phyloP scores from a whole-genome alignment of 2,329 filamentous ascomycete genomes.

The Huntiella omanensis region DNA sequence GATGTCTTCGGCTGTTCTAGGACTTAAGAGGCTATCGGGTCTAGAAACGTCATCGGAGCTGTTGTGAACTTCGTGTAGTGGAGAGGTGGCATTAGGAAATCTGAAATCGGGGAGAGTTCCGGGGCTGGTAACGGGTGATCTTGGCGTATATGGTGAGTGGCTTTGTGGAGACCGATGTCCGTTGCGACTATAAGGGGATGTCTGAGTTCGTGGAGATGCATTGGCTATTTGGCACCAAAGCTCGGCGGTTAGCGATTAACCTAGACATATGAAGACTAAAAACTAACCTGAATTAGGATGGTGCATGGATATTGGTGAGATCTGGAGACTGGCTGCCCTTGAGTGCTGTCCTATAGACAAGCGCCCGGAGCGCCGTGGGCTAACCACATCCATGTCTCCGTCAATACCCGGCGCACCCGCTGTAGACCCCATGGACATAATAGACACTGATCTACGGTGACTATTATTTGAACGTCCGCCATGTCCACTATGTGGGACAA shows the following conservation, averaged over 20 bases:
- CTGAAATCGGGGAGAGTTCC: constrained; percentile 35
- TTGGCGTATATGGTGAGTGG: constrained; percentile 16
- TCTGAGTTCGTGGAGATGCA: constrained; percentile 25
- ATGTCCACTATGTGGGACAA: constrained; percentile 14
- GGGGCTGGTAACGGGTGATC: constrained; percentile 20
- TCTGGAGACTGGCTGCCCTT: constrained; percentile 66
- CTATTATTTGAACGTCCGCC: constrained; percentile 19
- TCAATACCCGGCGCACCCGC: constrained; percentile 30
- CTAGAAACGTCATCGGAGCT: constrained; percentile 14
- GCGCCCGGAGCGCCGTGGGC: constrained; percentile 7
- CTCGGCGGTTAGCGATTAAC: neutral
- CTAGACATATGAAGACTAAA: neutral
- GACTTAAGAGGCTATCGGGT: constrained; percentile 24
- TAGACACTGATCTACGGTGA: constrained; percentile 60
- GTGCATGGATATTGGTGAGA: constrained; percentile 30
- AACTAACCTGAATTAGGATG: constrained; percentile 23
- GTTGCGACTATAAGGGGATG: constrained; percentile 31
- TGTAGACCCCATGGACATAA: constrained; percentile 53
- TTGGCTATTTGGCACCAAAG: constrained; percentile 17
- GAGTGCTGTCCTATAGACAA: constrained; percentile 37
- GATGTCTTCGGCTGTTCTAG: constrained; percentile 12
- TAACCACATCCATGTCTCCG: constrained; percentile 10
- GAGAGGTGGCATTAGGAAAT: constrained; percentile 31
- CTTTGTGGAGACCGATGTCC: constrained; percentile 10
- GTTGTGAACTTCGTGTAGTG: constrained; percentile 19